Base-by-base conservation (phyloP, 2,329 filamentous ascomycete genomes). In the Trichoderma gracile region DNA sequence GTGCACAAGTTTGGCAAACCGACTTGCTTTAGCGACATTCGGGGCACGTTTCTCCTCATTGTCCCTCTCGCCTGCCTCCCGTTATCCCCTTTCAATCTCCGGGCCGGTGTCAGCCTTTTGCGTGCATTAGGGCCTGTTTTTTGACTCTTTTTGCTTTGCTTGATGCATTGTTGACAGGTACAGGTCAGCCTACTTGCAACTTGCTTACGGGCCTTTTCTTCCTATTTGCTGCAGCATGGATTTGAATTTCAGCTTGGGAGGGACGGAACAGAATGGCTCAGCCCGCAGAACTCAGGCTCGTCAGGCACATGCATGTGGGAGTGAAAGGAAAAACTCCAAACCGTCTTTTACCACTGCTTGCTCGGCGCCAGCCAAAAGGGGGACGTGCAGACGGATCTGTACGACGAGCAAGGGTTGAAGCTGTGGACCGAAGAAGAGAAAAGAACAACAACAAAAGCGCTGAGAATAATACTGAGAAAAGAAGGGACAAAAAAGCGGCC, bases 21-120 rank as follows among this genome's bases (percentile, higher is more conserved):
- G 55, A 25, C 43, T 14, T 7, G 33, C 14, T 14, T 38, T 38
- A 38, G 33, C 33, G 33, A 38, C 33, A 27, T 38, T 3, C 10
- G 1, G 12, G 10, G 5, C 33, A 38, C 33, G 33, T 38, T 38
- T 14, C 5, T 1, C 12, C 14, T 14, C 12, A 38, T 38, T 38
- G 33, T 38, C 33, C 33, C 9, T 38, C 33, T 5, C 10, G 33
- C 21, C 43, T 54, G n/a, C 17, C 3, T 49, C 5, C 15, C 1
- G 19, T 38, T 59, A 59, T 49, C 56, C 43, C 56, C 56, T 49
- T 59, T 49, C 56, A 49, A 59, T 59, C 30, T 47, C 43, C 43
- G 56, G 42, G 27, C 56, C 43, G 21, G 56, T 21, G 46, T 33
- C 47, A 58, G 43, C 27, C 27, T 49, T 9, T 49, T 58, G 21